A percentile compares a stretch with the other conserved stretches of the same genome.
Evolutionary conservation across 345 rosid genomes (phyloP).

Genomic region (Eucalyptus sp.): DNA sequence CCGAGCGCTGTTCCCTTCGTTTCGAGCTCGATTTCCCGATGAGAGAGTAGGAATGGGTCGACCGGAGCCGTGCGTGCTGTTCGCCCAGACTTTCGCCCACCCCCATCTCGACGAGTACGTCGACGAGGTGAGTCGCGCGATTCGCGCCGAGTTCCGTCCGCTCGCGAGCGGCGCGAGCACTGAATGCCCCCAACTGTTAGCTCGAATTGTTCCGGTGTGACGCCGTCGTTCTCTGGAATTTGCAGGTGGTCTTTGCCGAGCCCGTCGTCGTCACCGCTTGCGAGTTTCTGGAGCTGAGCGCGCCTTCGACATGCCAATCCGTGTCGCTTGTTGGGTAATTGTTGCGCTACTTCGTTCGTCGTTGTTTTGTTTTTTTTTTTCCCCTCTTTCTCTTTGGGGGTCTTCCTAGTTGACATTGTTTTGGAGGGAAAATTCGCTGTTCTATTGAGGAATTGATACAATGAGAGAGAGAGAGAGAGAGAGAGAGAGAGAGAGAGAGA

Average conservation of each 20-base stretch:
- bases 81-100: conserved; percentile 89
- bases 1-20: not conserved
- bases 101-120: conserved; percentile 94
- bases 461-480: not conserved
- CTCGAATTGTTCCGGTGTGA: not conserved
- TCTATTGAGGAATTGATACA: not conserved
- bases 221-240: not conserved
- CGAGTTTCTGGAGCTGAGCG: conserved; percentile 89
- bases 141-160: not conserved
- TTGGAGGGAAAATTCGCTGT: not conserved
- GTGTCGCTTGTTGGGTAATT: conserved; percentile 81
- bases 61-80: conserved; percentile 88
- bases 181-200: not conserved
- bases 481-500: not conserved
- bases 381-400: not conserved
- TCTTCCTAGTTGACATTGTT: not conserved
- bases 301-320: conserved; percentile 69
- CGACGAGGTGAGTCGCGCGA: conserved; percentile 51
- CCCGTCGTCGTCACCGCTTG: conserved; percentile 89
- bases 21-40: not conserved
- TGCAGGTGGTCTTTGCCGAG: conserved; percentile 88
- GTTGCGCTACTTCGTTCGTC: not conserved
- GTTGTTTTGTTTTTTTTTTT: not conserved
- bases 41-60: conserved; percentile 41
- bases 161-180: not conserved